Evolutionary conservation across 306 rosid species (phyloP).

Genomic region (Prunus armeniaca): DNA sequence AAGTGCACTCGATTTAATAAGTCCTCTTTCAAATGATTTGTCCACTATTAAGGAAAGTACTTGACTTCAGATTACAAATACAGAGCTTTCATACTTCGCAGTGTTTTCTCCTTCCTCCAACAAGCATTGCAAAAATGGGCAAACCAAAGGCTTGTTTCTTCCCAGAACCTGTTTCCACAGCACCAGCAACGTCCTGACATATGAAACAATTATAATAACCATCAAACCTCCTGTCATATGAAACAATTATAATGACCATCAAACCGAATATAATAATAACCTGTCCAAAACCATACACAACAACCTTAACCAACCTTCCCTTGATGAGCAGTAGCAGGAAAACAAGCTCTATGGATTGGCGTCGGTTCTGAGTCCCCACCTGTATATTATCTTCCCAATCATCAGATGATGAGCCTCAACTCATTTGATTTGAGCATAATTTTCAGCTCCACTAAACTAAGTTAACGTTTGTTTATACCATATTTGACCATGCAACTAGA

Average conservation of each 20-base stretch:
- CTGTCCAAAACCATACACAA: conserved; percentile 15
- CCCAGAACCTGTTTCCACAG: conserved; percentile 96
- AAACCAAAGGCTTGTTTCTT: conserved; percentile 95
- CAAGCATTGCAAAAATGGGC: conserved; percentile 87
- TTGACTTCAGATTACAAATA: too few relatives aligned
- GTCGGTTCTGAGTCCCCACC: conserved; percentile 45
- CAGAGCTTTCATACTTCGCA: conserved; percentile 12
- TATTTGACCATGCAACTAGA: too few relatives aligned
- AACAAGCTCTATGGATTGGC: conserved; percentile 85
- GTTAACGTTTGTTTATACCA: too few relatives aligned
- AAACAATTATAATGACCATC: conserved; percentile 20
- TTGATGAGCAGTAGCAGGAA: conserved; percentile 93
- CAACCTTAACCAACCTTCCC: conserved; percentile 69
- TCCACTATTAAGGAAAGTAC: too few relatives aligned
- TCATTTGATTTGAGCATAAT: too few relatives aligned
- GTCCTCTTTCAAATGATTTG: too few relatives aligned
- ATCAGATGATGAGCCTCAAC: too few relatives aligned
- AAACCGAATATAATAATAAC: neutral
- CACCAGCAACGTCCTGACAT: conserved; percentile 89
- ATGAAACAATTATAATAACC: conserved; percentile 20
- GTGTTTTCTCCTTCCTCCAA: conserved; percentile 80
- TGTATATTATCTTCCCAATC: too few relatives aligned
- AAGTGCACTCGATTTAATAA: too few relatives aligned
- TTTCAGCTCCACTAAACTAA: too few relatives aligned
- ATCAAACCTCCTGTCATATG: conserved; percentile 53